A percentile compares a stretch with the other conserved stretches of the same genome.
phyloP scores from a whole-genome alignment of 2,329 filamentous ascomycete genomes.

The Zarea fungicola region DNA sequence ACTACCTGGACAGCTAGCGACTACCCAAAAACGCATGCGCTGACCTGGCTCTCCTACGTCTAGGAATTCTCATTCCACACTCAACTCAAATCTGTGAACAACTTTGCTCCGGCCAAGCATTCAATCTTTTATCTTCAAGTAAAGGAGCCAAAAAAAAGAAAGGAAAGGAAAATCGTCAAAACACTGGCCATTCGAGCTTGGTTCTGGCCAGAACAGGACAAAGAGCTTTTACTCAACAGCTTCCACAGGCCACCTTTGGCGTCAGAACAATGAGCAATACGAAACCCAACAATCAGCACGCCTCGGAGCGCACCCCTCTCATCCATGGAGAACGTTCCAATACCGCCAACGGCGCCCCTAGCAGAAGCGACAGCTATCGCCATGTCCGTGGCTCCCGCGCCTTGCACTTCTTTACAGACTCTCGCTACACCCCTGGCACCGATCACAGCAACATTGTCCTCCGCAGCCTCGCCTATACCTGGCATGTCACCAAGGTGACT shows the following conservation, averaged over 20 bases:
- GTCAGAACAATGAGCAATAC: slow-evolving; percentile 28
- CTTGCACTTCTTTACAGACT: slow-evolving; percentile 44
- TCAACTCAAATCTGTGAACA: too few relatives aligned
- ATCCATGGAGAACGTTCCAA: slow-evolving; percentile 29
- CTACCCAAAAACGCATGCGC: too few relatives aligned
- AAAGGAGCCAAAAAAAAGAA: not conserved
- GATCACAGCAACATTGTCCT: slow-evolving; percentile 43
- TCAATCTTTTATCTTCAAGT: not conserved
- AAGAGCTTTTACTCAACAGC: too few relatives aligned
- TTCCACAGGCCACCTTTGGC: not conserved
- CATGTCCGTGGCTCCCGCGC: slow-evolving; percentile 16
- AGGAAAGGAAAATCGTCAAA: not conserved
- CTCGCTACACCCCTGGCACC: slow-evolving; percentile 45
- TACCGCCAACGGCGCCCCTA: not conserved
- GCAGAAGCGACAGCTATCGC: not conserved
- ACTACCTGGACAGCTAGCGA: too few relatives aligned
- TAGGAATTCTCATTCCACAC: too few relatives aligned
- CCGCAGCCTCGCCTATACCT: slow-evolving; percentile 42
- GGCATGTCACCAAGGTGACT: slow-evolving; percentile 54
- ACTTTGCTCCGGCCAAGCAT: too few relatives aligned
- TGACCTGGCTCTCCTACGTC: too few relatives aligned
- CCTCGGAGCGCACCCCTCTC: slow-evolving; percentile 38
- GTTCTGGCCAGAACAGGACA: not conserved
- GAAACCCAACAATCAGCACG: slow-evolving; percentile 21
- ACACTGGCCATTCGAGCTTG: not conserved